Evolutionary conservation across 2,329 filamentous ascomycete genomes (phyloP), one percentile per base, ranked within the genome.

Genomic region (Cladosporium sp.): DNA sequence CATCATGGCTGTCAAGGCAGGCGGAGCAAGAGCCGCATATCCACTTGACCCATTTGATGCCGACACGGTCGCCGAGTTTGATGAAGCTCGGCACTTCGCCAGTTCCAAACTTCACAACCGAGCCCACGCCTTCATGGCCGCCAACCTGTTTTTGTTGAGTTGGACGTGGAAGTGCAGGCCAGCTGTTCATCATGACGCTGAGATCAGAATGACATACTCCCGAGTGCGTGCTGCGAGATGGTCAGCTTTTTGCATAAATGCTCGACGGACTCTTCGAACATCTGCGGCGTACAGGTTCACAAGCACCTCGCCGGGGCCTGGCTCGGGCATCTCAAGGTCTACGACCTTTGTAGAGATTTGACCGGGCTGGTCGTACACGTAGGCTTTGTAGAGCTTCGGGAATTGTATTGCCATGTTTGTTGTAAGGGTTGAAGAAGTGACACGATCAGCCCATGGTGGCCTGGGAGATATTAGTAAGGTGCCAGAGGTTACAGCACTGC

Each of bases 41-140:
- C 32, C 69, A 75, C 13, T 78, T 71, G 54, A 85, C 70, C 82
- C 83, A 86, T 68, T 87, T 87, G 63, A 87, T 79, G 13, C 85
- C 85, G 10, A 87, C 85, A 9, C 83, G 74, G 59, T 86, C 80
- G 4, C 83, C 83, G n/a, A 86, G 62, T 59, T 84, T 84, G 33
- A 86, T 70, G 4, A 74, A 75, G 1, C 77, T 72, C 32, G 61
- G 65, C 49, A 84, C 79, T 18, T 78, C 73, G 7, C 79, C 80
- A 1, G 82, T 74, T 0, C 84, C 84, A 56, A 87, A 72, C 63
- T 84, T 83, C 40, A 84, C 81, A 31, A 87, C 73, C 49, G 77
- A 77, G 41, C 68, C 81, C 2, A 87, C 80, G 16, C 84, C 84
- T 68, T 87, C 84, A 62, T 87, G 84, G 4, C 84, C 84, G 40